Evolutionary conservation across 1,284 basidiomycete species (phyloP), one percentile per base, ranked within the genome.

Genomic region (Ustilago nuda): DNA sequence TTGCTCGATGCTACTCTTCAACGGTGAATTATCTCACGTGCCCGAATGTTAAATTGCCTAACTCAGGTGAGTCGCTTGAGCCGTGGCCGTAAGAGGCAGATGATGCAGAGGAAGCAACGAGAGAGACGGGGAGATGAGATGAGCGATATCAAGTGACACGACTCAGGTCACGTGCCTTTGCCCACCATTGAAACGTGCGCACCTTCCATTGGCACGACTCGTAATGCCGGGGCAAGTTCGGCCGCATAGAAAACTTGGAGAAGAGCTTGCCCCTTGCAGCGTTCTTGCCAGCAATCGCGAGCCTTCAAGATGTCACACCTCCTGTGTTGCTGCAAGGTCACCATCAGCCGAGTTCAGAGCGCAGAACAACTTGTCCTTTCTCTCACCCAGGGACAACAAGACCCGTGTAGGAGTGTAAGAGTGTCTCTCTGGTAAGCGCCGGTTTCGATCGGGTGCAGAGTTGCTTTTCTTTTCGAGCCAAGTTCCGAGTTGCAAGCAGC

Each of bases 221-320:
- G 13, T 13, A 13, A 50, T 32, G 5, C 15, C 51, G 51, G 35
- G 37, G 51, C 33, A 53, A 17, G 17, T 37, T 53, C 51, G 51
- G 51, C 51, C 51, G 51, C 51, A 19, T 33, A 4, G 32, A 35
- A 50, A 30, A 50, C 48, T 50, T 48, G 11, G 23, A 19, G 30
- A 12, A 50, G 30, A 50, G n/a, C 45, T 39, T 39, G 23, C 35
- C 30, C 51, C 51, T 53, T 53, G 51, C 51, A 53, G 51, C 15
- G 17, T 55, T 39, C 17, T 41, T 55, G 36, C 53, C 53, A 55
- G 36, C 33, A 36, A 27, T 55, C 41, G 37, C 53, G 53, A 55
- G 53, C 23, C 33, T 19, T 45, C 15, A 8, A 23, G 8, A 6
- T 45, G 43, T 45, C n/a, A 45, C 43, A 45, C 43, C n/a, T n/a